Conservation (phyloP, 148 eudicot genomes). For the Nyssa sinensis region DNA sequence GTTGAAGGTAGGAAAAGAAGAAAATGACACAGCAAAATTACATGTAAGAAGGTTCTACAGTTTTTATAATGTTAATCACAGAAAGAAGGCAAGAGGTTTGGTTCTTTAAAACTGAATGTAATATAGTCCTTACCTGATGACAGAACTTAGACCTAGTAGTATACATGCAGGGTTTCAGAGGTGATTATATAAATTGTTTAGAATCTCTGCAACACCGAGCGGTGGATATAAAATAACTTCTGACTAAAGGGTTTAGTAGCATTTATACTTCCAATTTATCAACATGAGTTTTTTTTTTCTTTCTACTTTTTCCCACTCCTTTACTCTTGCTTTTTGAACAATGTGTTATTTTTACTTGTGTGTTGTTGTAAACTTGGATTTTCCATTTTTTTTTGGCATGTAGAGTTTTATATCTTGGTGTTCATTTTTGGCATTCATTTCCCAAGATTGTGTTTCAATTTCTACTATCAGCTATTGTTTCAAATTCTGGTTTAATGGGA, state of each 20-base stretch:
- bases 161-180: slow-evolving; percentile 11
- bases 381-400: no score
- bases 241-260: background rate
- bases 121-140: background rate
- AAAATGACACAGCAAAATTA: slow-evolving; percentile 9
- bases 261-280: background rate
- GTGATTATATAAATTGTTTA: slow-evolving; percentile 23
- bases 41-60: slow-evolving; percentile 16
- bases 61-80: slow-evolving; percentile 7
- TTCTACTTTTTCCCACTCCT: background rate
- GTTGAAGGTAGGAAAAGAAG: slow-evolving; percentile 23
- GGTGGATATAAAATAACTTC: slow-evolving; percentile 23
- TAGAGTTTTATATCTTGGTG: no score
- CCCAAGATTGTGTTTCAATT: no score
- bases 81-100: slow-evolving; percentile 18
- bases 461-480: no score
- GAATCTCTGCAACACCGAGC: slow-evolving; percentile 11
- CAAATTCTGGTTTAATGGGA: no score
- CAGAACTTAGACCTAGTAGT: background rate
- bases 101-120: background rate
- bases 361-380: no score
- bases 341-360: background rate
- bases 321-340: background rate
- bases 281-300: background rate
- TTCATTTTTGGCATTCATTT: no score